Evolutionary conservation across 495 filamentous ascomycete genomes (phyloP), one percentile per base, ranked within the genome.

Genomic region (Neurospora terricola): DNA sequence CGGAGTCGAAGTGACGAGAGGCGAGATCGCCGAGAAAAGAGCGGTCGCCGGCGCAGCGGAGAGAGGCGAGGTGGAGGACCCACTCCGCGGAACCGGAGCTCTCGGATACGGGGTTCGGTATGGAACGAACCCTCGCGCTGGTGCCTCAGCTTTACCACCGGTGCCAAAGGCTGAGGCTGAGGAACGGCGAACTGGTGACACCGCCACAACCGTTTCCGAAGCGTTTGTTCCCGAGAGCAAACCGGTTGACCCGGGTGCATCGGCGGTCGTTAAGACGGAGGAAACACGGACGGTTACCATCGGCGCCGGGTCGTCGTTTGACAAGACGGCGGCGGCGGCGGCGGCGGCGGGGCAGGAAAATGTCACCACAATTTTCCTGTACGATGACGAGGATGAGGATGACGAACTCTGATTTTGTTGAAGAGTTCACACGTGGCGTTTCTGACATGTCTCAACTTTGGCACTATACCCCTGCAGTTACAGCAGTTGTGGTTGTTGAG

Each of bases 321-420:
- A 62, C 54, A 62, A 16, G 5, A 9, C 54, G 12, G 12, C 54
- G 21, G 0, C n/a, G n/a, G n/a, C n/a, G 18, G 18, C 42, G 54
- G 54, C 23, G 23, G 23, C 23, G 27, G 54, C 54, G 54, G 54
- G 7, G 54, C 54, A 66, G 6, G 18, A 66, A 66, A 66, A 66
- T 1, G 54, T 66, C 27, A 66, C 54, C 12, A 66, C 54, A 30
- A 66, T 66, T 34, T 66, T 66, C 27, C 54, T 66, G 54, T 34
- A 66, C 18, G 54, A 66, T 34, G 54, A 66, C 3, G 54, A 34
- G 12, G 54, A 78, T 36, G 76, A 76, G 12, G 72, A 77, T 43
- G 76, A 74, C 37, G 74, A 77, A 72, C 74, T 77, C 21, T 77
- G 71, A 73, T 66, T 66, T 66, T 36, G 23, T 66, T 66, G 54